phyloP scores from a whole-genome alignment of 805 yeast species.

The Citeromyces nyonsensis region DNA sequence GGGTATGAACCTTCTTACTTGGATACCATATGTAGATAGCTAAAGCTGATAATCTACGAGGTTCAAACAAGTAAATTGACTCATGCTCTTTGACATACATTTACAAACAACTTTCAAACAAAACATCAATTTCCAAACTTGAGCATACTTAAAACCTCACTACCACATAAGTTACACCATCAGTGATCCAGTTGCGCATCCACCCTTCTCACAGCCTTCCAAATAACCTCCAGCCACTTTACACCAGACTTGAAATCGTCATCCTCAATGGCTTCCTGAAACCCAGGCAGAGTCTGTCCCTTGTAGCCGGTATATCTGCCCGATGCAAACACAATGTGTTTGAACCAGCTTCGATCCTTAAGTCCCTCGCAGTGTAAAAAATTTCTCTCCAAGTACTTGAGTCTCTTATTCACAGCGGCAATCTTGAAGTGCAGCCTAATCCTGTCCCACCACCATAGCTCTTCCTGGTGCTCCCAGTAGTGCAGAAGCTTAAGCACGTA shows the following conservation, averaged over 20 bases:
- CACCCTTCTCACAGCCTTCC: conserved; percentile 3
- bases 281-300: conserved; percentile 41
- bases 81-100: too few relatives aligned
- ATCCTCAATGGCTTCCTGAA: conserved; percentile 39
- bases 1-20: too few relatives aligned
- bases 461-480: conserved; percentile 9
- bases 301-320: conserved; percentile 46
- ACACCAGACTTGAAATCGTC: conserved; percentile 17
- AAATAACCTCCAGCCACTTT: conserved; percentile 20
- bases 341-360: conserved; percentile 37
- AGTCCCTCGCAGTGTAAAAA: conserved; percentile 33
- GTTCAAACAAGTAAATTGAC: too few relatives aligned
- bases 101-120: too few relatives aligned
- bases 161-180: too few relatives aligned
- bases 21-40: too few relatives aligned
- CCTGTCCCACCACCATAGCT: conserved; percentile 11
- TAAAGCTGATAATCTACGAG: too few relatives aligned
- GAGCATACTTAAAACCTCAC: too few relatives aligned
- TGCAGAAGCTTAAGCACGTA: conserved; percentile 6
- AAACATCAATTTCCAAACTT: too few relatives aligned
- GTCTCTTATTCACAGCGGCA: conserved; percentile 18
- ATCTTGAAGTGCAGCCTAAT: conserved; percentile 11
- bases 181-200: neutral
- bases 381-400: conserved; percentile 24
- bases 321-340: conserved; percentile 42